Conservation (phyloP, 2,329 filamentous ascomycete species). For the Colletotrichum tropicale region DNA sequence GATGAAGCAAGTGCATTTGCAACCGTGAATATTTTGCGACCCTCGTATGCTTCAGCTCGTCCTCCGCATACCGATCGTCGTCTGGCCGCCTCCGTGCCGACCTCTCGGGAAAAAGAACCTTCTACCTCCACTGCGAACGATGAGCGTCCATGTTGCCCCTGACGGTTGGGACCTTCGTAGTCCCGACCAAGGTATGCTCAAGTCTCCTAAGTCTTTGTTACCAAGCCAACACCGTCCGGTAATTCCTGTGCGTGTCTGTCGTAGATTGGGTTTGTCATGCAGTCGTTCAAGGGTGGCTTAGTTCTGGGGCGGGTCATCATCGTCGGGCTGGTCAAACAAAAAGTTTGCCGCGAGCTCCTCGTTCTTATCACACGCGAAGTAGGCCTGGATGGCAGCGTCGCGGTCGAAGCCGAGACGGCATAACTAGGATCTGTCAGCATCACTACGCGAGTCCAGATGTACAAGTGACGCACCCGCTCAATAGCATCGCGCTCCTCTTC, state of each 20-base stretch:
- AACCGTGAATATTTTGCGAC: neutral
- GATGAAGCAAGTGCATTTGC: constrained; percentile 4
- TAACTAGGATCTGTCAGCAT: constrained; percentile 57
- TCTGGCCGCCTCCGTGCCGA: neutral
- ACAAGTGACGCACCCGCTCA: constrained; percentile 71
- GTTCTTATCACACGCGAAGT: constrained; percentile 99
- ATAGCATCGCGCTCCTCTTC: constrained; percentile 97
- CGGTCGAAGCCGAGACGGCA: constrained; percentile 92
- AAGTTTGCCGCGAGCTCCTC: constrained; percentile 98
- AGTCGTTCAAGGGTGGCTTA: constrained; percentile 30
- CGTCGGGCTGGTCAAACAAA: constrained; percentile 94
- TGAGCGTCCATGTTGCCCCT: neutral
- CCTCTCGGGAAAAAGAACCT: neutral
- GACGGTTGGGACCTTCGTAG: neutral
- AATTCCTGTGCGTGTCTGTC: constrained; percentile 20
- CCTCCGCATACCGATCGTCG: neutral
- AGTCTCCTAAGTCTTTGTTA: neutral
- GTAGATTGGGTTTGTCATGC: constrained; percentile 14
- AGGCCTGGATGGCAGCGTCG: constrained; percentile 94
- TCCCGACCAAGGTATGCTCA: neutral
- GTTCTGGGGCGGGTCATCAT: constrained; percentile 65
- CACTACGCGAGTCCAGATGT: neutral
- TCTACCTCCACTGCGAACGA: neutral
- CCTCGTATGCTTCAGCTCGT: neutral
- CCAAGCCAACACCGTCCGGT: constrained; percentile 11